Conservation (phyloP, 1,284 basidiomycete species). For the Sphaerobolus stellatus region DNA sequence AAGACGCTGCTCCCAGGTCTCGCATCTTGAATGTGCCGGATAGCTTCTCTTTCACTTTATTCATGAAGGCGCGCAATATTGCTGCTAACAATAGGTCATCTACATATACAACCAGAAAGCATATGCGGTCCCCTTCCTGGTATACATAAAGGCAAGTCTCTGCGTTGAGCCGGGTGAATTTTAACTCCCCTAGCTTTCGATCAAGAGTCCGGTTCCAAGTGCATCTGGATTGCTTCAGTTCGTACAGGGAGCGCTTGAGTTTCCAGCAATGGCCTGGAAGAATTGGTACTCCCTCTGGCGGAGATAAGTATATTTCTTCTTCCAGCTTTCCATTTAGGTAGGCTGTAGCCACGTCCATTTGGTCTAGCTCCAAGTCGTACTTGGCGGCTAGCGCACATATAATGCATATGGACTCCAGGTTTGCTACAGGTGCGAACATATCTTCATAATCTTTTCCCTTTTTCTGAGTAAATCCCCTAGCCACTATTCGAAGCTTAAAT, state of each 20-base stretch:
- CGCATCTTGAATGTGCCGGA: constrained; percentile 10
- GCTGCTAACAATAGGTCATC: constrained; percentile 19
- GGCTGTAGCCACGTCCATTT: constrained; percentile 37
- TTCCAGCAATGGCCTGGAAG: constrained; percentile 19
- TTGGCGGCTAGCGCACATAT: constrained; percentile 30
- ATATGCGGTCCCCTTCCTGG: not conserved
- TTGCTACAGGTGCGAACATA: constrained; percentile 40
- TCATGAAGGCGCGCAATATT: not conserved
- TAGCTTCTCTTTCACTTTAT: constrained; percentile 4
- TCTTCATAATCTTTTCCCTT: constrained; percentile 38
- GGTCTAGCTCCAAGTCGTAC: constrained; percentile 30
- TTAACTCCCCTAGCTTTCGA: constrained; percentile 20
- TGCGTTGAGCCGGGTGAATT: constrained; percentile 18
- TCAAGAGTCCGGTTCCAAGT: constrained; percentile 33
- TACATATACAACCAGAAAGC: constrained; percentile 23
- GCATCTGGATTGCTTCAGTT: constrained; percentile 37
- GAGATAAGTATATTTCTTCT: constrained; percentile 36
- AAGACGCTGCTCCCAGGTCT: constrained; percentile 22
- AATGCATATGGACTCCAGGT: constrained; percentile 34
- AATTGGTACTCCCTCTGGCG: constrained; percentile 28
- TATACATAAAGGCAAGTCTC: constrained; percentile 23
- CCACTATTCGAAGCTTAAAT: constrained; percentile 39
- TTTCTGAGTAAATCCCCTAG: constrained; percentile 43
- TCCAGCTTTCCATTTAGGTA: constrained; percentile 38
- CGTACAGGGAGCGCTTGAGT: constrained; percentile 31